A percentile compares a stretch with the other conserved stretches of the same genome.
phyloP scores from a whole-genome alignment of 2,329 filamentous ascomycete genomes.

The Alternaria ethzedia region DNA sequence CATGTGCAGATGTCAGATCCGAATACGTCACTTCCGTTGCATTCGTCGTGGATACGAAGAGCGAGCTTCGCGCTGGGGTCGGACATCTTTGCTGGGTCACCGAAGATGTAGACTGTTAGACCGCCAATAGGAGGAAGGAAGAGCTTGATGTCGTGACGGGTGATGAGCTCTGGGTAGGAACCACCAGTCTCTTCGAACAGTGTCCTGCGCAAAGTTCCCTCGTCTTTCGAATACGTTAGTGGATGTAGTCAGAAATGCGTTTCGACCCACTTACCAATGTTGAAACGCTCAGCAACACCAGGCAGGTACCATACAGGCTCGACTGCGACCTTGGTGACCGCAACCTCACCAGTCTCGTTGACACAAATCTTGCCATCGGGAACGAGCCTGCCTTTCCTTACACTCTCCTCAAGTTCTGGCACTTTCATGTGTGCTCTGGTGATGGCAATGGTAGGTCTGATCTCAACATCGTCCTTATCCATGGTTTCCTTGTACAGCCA shows the following conservation, averaged over 20 bases:
- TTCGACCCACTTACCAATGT: conserved; percentile 67
- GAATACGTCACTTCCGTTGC: conserved; percentile 97
- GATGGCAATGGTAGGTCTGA: conserved; percentile 88
- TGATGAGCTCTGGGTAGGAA: conserved; percentile 96
- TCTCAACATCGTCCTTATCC: conserved; percentile 79
- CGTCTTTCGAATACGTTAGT: conserved; percentile 61
- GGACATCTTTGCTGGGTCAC: conserved; percentile 91
- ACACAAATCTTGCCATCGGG: conserved; percentile 90
- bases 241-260: background rate
- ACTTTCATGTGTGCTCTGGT: conserved; percentile 95
- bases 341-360: conserved; percentile 83
- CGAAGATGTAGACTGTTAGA: conserved; percentile 95
- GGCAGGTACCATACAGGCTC: conserved; percentile 75
- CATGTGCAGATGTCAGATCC: conserved; percentile 98
- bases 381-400: conserved; percentile 75
- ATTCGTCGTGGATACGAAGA: conserved; percentile 84
- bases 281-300: conserved; percentile 84
- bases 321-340: conserved; percentile 95
- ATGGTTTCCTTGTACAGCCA: conserved; percentile 84
- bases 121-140: conserved; percentile 96
- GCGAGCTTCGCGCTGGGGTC: conserved; percentile 82
- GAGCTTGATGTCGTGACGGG: conserved; percentile 89
- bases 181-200: conserved; percentile 96
- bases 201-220: conserved; percentile 82
- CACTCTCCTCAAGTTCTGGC: conserved; percentile 91